Percentiles rank a stretch among this genome's conserved stretches.
Evolutionary conservation across 768 basidiomycete genomes (phyloP).

Genomic region (Rhodotorula kratochvilovae): DNA sequence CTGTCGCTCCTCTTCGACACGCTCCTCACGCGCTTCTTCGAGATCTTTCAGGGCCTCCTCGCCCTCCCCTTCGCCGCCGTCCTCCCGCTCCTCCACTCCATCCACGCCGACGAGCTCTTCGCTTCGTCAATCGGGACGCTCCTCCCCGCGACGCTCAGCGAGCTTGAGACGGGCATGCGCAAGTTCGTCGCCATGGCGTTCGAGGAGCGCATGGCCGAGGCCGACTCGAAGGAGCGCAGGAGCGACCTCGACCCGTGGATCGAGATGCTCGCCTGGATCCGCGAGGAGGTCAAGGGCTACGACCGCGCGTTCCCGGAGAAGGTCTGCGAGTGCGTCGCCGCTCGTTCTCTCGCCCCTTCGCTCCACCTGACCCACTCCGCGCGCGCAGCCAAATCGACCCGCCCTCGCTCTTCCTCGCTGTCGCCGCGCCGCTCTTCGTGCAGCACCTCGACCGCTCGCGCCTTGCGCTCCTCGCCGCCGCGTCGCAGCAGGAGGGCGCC

Average conservation of each 20-base stretch:
- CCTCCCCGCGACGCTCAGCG: constrained; percentile 18
- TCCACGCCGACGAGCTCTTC: constrained; percentile 37
- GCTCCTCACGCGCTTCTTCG: constrained; percentile 78
- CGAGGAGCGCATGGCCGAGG: constrained; percentile 42
- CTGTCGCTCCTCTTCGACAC: constrained; percentile 73
- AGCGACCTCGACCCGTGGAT: constrained; percentile 76
- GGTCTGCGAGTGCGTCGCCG: constrained; percentile 62
- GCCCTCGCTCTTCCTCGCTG: constrained; percentile 58
- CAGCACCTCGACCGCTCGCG: constrained; percentile 24
- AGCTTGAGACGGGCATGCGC: constrained; percentile 31
- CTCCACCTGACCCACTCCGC: not conserved
- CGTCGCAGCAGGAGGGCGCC: constrained; percentile 47
- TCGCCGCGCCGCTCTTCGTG: constrained; percentile 31
- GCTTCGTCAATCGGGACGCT: constrained; percentile 12
- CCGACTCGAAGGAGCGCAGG: constrained; percentile 49
- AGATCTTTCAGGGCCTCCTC: constrained; percentile 71
- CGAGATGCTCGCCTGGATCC: constrained; percentile 79
- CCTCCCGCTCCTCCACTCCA: constrained; percentile 56
- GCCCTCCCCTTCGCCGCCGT: constrained; percentile 65
- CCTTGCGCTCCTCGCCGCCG: constrained; percentile 12
- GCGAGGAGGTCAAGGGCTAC: constrained; percentile 74
- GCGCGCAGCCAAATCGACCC: constrained; percentile 55
- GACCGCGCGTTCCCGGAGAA: constrained; percentile 84
- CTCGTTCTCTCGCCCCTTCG: not conserved
- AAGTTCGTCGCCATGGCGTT: constrained; percentile 36